Conservation (phyloP, 1,139 yeast genomes). For the Kurtzmaniella quercitrusa region DNA sequence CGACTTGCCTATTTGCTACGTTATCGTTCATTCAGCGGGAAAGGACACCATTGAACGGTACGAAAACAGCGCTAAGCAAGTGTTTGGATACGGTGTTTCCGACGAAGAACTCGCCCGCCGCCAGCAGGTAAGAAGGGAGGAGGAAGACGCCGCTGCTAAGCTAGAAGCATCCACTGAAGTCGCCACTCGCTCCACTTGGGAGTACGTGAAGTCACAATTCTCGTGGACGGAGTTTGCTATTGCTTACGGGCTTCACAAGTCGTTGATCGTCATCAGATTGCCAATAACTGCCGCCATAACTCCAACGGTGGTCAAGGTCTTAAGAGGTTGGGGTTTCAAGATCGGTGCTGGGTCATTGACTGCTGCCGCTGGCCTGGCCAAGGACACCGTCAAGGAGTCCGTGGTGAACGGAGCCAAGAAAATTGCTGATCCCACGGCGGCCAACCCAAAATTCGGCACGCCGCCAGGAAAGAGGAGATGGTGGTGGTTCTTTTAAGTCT, state of each 20-base stretch:
- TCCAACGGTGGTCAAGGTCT: slow-evolving; percentile 64
- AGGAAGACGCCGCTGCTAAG: slow-evolving; percentile 18
- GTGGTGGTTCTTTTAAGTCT: slow-evolving; percentile 57
- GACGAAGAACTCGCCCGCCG: slow-evolving; percentile 34
- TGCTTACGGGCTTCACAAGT: slow-evolving; percentile 92
- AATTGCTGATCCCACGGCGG: slow-evolving; percentile 32
- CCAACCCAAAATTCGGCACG: slow-evolving; percentile 47
- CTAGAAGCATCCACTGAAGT: slow-evolving; percentile 20
- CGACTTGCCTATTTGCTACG: slow-evolving; percentile 80
- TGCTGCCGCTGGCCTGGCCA: slow-evolving; percentile 34
- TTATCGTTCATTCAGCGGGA: slow-evolving; percentile 81
- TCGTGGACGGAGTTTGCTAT: slow-evolving; percentile 70
- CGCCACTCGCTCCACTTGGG: slow-evolving; percentile 21
- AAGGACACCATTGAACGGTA: slow-evolving; percentile 69
- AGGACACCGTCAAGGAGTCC: slow-evolving; percentile 15
- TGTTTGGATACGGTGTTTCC: slow-evolving; percentile 51
- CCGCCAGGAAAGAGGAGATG: slow-evolving; percentile 47
- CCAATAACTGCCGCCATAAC: slow-evolving; percentile 94
- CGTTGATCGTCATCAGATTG: slow-evolving; percentile 71
- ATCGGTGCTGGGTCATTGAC: slow-evolving; percentile 51
- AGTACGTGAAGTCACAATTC: slow-evolving; percentile 36
- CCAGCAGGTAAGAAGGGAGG: slow-evolving; percentile 29
- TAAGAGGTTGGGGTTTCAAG: slow-evolving; percentile 78
- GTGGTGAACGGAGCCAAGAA: slow-evolving; percentile 3
- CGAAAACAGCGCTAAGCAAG: slow-evolving; percentile 57